Percentiles rank a stretch among this genome's conserved stretches.
Conservation (phyloP, 768 basidiomycete genomes). For the Leccinum incarnatum region DNA sequence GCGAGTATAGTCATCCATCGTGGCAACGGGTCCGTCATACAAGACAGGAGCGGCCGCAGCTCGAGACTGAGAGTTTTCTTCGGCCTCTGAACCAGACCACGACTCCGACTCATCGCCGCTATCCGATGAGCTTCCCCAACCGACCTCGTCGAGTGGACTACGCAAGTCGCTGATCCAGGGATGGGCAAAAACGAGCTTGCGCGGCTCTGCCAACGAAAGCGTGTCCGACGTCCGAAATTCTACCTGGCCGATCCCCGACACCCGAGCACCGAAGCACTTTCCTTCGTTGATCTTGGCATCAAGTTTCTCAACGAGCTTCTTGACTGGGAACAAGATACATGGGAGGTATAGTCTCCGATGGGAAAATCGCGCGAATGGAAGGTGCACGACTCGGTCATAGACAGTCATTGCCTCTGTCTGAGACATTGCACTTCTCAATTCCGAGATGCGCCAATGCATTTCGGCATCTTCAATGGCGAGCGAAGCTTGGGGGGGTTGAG, state of each 20-base stretch:
- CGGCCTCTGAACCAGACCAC: neutral
- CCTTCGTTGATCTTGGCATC: neutral
- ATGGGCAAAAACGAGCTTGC: constrained; percentile 2
- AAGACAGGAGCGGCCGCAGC: neutral
- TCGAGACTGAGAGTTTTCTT: neutral
- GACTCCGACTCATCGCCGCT: neutral
- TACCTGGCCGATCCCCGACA: neutral
- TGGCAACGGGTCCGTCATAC: too few species aligned
- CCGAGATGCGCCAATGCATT: neutral
- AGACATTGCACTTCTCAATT: neutral
- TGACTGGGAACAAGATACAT: neutral
- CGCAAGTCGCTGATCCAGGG: constrained; percentile 15
- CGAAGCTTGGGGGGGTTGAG: neutral
- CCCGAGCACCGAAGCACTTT: neutral
- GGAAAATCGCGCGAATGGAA: neutral
- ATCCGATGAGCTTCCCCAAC: neutral
- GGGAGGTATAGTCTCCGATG: constrained; percentile 8
- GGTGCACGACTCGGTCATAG: neutral
- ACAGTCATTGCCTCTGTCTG: neutral
- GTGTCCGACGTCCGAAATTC: constrained; percentile 1
- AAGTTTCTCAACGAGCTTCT: neutral
- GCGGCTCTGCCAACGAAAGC: too few species aligned
- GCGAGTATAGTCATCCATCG: neutral
- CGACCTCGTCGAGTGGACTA: neutral
- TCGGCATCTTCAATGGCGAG: neutral